Conservation (phyloP, 1,139 yeast genomes). For the Maudiozyma humilis region DNA sequence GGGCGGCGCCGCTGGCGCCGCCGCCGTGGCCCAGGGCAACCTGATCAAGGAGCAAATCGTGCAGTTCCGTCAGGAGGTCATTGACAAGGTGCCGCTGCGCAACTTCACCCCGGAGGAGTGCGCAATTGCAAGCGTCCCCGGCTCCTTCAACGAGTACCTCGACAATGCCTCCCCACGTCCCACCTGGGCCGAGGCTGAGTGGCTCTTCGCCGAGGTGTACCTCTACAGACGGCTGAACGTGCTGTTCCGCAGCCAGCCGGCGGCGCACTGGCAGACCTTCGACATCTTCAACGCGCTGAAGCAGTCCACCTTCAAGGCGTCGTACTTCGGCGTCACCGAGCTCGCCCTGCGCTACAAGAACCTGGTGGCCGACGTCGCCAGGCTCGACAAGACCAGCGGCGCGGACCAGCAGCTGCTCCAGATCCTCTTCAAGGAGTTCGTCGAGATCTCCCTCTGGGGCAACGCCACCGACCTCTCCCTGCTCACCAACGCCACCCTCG, state of each 20-base stretch:
- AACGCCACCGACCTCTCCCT: constrained; percentile 92
- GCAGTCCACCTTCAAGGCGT: constrained; percentile 63
- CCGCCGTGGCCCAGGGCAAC: constrained; percentile 20
- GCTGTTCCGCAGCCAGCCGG: constrained; percentile 33
- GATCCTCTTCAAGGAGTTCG: constrained; percentile 63
- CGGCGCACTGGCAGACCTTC: constrained; percentile 33
- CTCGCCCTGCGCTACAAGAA: constrained; percentile 62
- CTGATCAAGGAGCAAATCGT: constrained; percentile 22
- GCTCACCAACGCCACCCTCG: constrained; percentile 73
- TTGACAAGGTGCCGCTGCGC: constrained; percentile 32
- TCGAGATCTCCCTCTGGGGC: constrained; percentile 93
- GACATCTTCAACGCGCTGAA: constrained; percentile 71
- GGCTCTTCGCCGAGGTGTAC: constrained; percentile 84
- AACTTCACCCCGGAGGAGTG: constrained; percentile 40
- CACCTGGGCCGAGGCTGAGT: constrained; percentile 83
- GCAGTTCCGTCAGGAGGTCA: constrained; percentile 33
- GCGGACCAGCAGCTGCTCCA: constrained; percentile 42
- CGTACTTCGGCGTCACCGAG: constrained; percentile 73
- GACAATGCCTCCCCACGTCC: constrained; percentile 21
- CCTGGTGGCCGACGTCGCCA: constrained; percentile 30
- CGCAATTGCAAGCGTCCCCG: constrained; percentile 38
- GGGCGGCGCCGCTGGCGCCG: constrained; percentile 20
- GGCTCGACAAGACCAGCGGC: constrained; percentile 19
- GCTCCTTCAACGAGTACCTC: constrained; percentile 44
- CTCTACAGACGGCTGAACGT: constrained; percentile 60